Evolutionary conservation across 2,329 filamentous ascomycete species (phyloP), one percentile per base, ranked within the genome.

Genomic region (Sarocladium oryzae): DNA sequence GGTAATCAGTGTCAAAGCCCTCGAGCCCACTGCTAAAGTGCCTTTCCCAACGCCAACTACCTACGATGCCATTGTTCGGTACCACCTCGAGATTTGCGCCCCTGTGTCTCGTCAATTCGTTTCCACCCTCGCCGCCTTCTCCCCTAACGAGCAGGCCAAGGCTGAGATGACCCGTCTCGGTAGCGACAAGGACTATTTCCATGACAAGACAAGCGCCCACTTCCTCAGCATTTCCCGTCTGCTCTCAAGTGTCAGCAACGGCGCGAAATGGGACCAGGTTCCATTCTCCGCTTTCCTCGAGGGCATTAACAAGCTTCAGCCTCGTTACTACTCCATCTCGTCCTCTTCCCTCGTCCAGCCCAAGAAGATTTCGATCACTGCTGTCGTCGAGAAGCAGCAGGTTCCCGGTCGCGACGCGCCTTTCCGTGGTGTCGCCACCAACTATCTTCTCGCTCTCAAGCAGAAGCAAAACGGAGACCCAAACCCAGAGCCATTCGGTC

Each of bases 261-360:
- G 86, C 46, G 74, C 88, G 69, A 82, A 82, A 53, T 99, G 93
- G 88, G 75, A 81, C 51, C 84, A 83, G 51, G 84, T 96, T 52
- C 95, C 93, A 15, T 97, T 99, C 73, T 96, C 93, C 8, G 84
- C 91, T 61, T 84, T 97, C 61, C 90, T 99, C 58, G 93, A 99
- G 76, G 88, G 89, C 57, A 71, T 99, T 55, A 88, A 85, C 71
- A 97, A 96, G 76, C 83, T 99, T 52, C 93, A 99, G 69, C 92
- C 93, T 35, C 89, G 93, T 48, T 99, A 97, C 78, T 99, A 99
- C 76, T 99, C 95, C 48, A 99, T 99, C 68, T 99, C 93, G 2
- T 99, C 95, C 1, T 97, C 93, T 1, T 96, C 93, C 6, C 69
- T 90, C 8, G 91, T 95, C 15, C 91, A 99, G 66, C 91, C 93